These are phyloP conservation scores for Russula abietina DNA, from an alignment of 768 basidiomycete species.

Conservation along the genomic window DNA sequence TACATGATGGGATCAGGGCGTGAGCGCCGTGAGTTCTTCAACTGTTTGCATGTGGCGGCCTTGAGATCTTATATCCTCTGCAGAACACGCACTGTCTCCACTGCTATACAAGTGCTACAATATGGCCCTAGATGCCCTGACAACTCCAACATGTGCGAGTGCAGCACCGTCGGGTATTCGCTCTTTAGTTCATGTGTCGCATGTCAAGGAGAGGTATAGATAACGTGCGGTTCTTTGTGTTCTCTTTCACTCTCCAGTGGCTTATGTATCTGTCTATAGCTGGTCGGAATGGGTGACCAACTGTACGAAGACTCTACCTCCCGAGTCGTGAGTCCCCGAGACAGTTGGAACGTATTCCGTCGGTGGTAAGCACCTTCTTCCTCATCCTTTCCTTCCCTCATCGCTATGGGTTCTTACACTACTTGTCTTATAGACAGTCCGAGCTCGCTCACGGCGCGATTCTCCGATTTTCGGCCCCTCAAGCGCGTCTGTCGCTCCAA, in stretches of 20 bases:
- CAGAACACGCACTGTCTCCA: neutral
- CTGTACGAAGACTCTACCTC: neutral
- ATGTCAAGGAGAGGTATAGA: neutral
- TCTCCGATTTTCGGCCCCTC: neutral
- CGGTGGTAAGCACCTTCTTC: neutral
- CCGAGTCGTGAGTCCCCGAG: neutral
- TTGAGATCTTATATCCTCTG: neutral
- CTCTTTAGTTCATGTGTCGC: neutral
- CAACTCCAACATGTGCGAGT: neutral
- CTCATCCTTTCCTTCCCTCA: no score
- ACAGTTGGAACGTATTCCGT: neutral
- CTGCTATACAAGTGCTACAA: no score
- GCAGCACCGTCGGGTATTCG: constrained; percentile 5
- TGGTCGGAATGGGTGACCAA: neutral
- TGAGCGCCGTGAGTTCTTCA: neutral
- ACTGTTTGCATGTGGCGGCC: neutral
- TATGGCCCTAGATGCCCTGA: no score
- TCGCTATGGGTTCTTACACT: neutral
- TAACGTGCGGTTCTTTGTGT: neutral
- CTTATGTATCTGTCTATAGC: neutral
- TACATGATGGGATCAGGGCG: neutral
- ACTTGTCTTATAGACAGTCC: neutral
- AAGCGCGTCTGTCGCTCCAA: neutral
- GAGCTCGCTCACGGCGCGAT: neutral
- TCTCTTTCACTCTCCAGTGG: neutral